Percentiles rank a stretch among this genome's conserved stretches.
Evolutionary conservation across 495 filamentous ascomycete genomes (phyloP).

Genomic region (Aspergillus taichungensis): DNA sequence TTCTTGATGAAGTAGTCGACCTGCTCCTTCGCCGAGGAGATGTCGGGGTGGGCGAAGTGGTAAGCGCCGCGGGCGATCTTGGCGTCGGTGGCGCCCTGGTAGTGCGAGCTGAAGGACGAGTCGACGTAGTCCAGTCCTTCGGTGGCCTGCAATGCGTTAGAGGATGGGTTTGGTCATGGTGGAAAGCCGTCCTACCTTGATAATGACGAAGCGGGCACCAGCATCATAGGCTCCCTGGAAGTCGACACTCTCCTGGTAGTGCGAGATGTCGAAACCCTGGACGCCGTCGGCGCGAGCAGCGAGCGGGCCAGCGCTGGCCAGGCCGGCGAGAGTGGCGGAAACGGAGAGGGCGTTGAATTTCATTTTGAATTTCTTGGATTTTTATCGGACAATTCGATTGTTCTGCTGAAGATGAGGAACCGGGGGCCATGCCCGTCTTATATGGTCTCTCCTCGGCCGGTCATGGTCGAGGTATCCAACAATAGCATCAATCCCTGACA

Average conservation of each 20-base stretch:
- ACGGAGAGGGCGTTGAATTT: not conserved
- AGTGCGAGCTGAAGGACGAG: slow-evolving; percentile 43
- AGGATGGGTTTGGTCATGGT: not conserved
- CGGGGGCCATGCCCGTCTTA: no score
- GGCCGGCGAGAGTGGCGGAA: slow-evolving; percentile 8
- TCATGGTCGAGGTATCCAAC: no score
- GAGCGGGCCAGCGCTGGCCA: slow-evolving; percentile 11
- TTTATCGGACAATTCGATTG: not conserved
- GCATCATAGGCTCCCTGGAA: slow-evolving; percentile 44
- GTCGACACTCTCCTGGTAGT: slow-evolving; percentile 50
- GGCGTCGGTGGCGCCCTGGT: slow-evolving; percentile 45
- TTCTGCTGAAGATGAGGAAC: no score
- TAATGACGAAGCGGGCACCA: slow-evolving; percentile 60
- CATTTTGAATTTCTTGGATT: slow-evolving; percentile 6
- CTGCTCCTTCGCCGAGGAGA: slow-evolving; percentile 36
- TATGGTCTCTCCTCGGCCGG: no score
- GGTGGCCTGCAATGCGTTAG: slow-evolving; percentile 35
- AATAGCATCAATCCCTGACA: no score
- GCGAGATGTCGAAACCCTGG: slow-evolving; percentile 58
- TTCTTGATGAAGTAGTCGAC: slow-evolving; percentile 46
- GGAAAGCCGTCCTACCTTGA: slow-evolving; percentile 42
- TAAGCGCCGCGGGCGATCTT: slow-evolving; percentile 48
- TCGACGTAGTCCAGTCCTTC: slow-evolving; percentile 46
- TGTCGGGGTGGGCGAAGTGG: slow-evolving; percentile 48
- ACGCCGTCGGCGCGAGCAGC: slow-evolving; percentile 35